Base-by-base conservation (phyloP, 768 basidiomycete genomes). In the Cystobasidiopsis lactophilus region DNA sequence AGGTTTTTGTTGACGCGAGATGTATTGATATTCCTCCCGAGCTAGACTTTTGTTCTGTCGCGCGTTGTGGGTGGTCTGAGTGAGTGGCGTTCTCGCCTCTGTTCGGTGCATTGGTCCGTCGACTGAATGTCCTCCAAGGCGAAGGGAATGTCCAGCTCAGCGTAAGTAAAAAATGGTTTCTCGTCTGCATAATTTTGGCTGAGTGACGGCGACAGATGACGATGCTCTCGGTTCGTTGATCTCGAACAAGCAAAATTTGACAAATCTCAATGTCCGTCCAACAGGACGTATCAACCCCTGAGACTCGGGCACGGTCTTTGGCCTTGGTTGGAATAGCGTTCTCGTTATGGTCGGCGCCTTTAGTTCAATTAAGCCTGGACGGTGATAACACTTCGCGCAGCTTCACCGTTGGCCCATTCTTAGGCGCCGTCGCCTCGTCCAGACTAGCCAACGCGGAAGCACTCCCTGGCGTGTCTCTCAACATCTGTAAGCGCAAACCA, bases 131-230 rank as follows among this genome's bases (percentile, higher is more conserved):
- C n/a, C n/a, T n/a, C n/a, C n/a, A n/a, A n/a, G n/a, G n/a, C n/a
- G 91, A 98, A 70, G 91, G 91, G 41, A 98, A 98, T 63, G 91
- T 96, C 11, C 91, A 98, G 64, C 71, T 98, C n/a, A n/a, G n/a
- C n/a, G n/a, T n/a, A n/a, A n/a, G n/a, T n/a, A n/a, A n/a, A n/a
- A n/a, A n/a, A n/a, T n/a, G n/a, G n/a, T n/a, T n/a, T n/a, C n/a
- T n/a, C n/a, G n/a, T n/a, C n/a, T n/a, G n/a, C n/a, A n/a, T n/a
- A n/a, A n/a, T n/a, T n/a, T n/a, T n/a, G n/a, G n/a, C n/a, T n/a
- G n/a, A n/a, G n/a, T n/a, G n/a, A n/a, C n/a, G n/a, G n/a, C n/a
- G n/a, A 41, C 82, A 84, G 43, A 88, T 88, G 61, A 88, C 93
- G 3, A 88, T 89, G 60, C 75, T 98, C 30, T 85, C 86, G 23